Evolutionary conservation across 805 yeast genomes (phyloP).

Genomic region (Starmerella sp.): DNA sequence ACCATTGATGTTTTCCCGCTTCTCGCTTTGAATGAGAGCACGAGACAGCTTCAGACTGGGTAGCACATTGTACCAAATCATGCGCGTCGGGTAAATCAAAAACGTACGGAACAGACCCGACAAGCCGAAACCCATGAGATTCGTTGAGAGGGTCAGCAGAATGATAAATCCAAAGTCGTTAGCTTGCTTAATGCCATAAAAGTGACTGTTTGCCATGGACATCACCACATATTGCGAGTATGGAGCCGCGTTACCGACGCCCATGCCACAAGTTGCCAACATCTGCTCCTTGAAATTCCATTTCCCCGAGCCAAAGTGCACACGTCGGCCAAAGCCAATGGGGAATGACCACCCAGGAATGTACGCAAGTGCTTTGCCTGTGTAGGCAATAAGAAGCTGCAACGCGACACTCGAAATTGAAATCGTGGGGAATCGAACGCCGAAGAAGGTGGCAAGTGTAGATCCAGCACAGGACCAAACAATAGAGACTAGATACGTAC

Average conservation of each 20-base stretch:
- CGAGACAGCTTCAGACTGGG: conserved; percentile 41
- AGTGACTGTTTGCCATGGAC: conserved; percentile 9
- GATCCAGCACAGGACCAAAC: conserved; percentile 44
- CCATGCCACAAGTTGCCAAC: conserved; percentile 20
- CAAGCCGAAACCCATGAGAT: conserved; percentile 54
- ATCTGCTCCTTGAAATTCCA: conserved; percentile 24
- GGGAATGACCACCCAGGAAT: conserved; percentile 17
- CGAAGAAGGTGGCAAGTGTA: conserved; percentile 32
- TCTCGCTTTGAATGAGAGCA: conserved; percentile 31
- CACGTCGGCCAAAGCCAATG: conserved; percentile 10
- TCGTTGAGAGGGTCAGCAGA: conserved; percentile 44
- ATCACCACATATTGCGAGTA: conserved; percentile 11
- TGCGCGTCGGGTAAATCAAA: conserved; percentile 40
- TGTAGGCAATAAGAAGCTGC: conserved; percentile 50
- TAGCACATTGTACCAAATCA: conserved; percentile 44
- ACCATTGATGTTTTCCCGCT: conserved; percentile 35
- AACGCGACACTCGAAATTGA: conserved; percentile 41
- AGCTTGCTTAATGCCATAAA: conserved; percentile 6
- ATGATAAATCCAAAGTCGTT: conserved; percentile 41
- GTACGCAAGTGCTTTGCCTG: conserved; percentile 38
- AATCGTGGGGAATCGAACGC: conserved; percentile 45
- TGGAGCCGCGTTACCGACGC: conserved; percentile 21
- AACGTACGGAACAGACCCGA: conserved; percentile 55
- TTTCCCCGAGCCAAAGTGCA: conserved; percentile 46
- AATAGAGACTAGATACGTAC: conserved; percentile 41